These are phyloP conservation scores for Dissophora ornata DNA, from an alignment of 192 early-diverging fungal genomes.

Conservation along the genomic window DNA sequence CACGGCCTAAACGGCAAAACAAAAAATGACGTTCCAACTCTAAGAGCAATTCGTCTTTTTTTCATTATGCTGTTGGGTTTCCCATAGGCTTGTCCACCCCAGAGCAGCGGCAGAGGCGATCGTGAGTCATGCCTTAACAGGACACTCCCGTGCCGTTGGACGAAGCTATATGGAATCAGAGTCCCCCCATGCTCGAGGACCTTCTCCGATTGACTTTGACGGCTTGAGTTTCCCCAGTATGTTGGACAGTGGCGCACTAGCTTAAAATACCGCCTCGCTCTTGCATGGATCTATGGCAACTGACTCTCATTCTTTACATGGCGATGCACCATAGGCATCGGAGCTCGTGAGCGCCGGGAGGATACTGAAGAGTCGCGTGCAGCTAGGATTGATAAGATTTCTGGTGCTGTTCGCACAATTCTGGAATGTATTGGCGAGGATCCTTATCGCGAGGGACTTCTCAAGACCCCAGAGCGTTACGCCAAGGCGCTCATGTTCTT, in stretches of 20 bases:
- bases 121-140: slow-evolving; percentile 39
- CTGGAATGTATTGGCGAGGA: slow-evolving; percentile 96
- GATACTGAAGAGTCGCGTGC: slow-evolving; percentile 83
- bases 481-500: slow-evolving; percentile 99
- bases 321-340: slow-evolving; percentile 69
- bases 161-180: slow-evolving; percentile 39
- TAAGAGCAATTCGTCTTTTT: no score
- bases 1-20: slow-evolving; percentile 4
- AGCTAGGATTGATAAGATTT: slow-evolving; percentile 78
- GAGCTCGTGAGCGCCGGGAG: slow-evolving; percentile 81
- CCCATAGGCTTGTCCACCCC: slow-evolving; percentile 34
- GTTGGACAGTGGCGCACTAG: slow-evolving; percentile 21
- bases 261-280: no score
- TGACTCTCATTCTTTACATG: no score
- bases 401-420: slow-evolving; percentile 89
- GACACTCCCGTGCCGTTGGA: slow-evolving; percentile 21
- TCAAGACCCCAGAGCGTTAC: slow-evolving; percentile 96
- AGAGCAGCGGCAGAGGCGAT: slow-evolving; percentile 11
- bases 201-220: slow-evolving; percentile 72
- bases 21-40: background rate
- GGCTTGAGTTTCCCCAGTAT: slow-evolving; percentile 89
- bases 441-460: slow-evolving; percentile 90
- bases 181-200: slow-evolving; percentile 24
- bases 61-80: slow-evolving; percentile 4
- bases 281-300: no score